Base-by-base conservation (phyloP, 2,329 filamentous ascomycete genomes). In the Fusarium oligoseptatum region DNA sequence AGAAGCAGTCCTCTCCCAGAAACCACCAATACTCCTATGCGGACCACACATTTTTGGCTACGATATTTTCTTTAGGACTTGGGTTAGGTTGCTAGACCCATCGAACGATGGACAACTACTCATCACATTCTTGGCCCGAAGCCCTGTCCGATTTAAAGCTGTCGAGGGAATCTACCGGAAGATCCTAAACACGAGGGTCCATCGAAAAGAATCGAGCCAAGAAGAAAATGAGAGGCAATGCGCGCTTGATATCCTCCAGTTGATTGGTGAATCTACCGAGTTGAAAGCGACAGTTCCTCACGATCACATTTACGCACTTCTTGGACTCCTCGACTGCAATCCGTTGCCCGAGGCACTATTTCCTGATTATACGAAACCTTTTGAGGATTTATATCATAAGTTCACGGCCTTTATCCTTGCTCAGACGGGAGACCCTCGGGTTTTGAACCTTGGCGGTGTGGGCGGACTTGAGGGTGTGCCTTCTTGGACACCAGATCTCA, bases 261-360 rank as follows among this genome's bases (percentile, higher is more conserved):
- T 73, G 0, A 1, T 73, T 3, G 70, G 63, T 5, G 70, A 73
- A 14, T n/a, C 71, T 0, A 71, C 70, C 0, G 71, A 73, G 1
- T 3, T 73, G 4, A 52, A 73, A n/a, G 71, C 71, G 7, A 73
- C 71, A 0, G 58, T 73, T 2, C 37, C 71, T 12, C 71, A 73
- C 6, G 71, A 73, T 7, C 43, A 63, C 5, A 22, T 73, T 2
- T 73, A 73, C 14, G 71, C 61, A 0, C 62, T 73, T 0, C 32
- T 73, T 6, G 71, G 71, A 0, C 70, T 73, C 1, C 29, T 73
- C 3, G 27, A 3, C 11, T 73, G 70, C 11, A n/a, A 73, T 27
- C 48, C 67, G 0, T 14, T 71, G 3, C 71, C 71, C 0, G 2
- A 1, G 0, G 55, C 60, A 2, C n/a, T 73, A 0, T 36, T 43